Percentiles rank a stretch among this genome's conserved stretches.
Evolutionary conservation across 2,329 filamentous ascomycete genomes (phyloP).

Genomic region (Aspergillus intermedius): DNA sequence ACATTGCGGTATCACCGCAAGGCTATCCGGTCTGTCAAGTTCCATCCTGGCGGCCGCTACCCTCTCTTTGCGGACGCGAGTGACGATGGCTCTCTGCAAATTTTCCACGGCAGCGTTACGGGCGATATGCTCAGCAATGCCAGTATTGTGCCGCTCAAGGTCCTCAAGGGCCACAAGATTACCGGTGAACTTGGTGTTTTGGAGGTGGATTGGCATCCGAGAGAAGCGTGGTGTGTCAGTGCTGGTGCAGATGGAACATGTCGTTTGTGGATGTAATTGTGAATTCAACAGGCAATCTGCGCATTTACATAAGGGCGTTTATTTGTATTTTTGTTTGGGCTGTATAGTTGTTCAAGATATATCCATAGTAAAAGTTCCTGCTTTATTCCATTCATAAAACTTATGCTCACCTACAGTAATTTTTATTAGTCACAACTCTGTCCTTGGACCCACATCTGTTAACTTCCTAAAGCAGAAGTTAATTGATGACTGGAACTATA

Average conservation of each 20-base stretch:
- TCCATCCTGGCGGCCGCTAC: slow-evolving; percentile 67
- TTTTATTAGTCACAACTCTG: background rate
- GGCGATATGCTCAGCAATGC: slow-evolving; percentile 94
- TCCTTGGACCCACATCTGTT: slow-evolving; percentile 12
- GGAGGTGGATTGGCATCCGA: slow-evolving; percentile 93
- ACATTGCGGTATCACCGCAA: slow-evolving; percentile 91
- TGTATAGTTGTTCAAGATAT: slow-evolving; percentile 18
- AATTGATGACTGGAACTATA: background rate
- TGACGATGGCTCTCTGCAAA: slow-evolving; percentile 88
- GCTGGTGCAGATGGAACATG: slow-evolving; percentile 91
- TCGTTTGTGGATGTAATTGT: slow-evolving; percentile 69
- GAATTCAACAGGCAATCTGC: slow-evolving; percentile 11
- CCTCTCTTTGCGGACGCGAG: slow-evolving; percentile 91
- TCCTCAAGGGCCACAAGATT: slow-evolving; percentile 82
- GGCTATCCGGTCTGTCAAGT: slow-evolving; percentile 83
- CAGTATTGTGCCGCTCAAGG: slow-evolving; percentile 92
- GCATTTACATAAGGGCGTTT: slow-evolving; percentile 17
- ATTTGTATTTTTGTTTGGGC: slow-evolving; percentile 15
- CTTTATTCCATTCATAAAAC: background rate
- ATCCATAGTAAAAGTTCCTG: slow-evolving; percentile 23
- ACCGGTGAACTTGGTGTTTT: slow-evolving; percentile 81
- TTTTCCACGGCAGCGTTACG: slow-evolving; percentile 95
- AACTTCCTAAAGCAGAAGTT: slow-evolving; percentile 18
- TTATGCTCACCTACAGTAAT: background rate
- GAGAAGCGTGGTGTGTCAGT: slow-evolving; percentile 88